A percentile compares a stretch with the other conserved stretches of the same genome.
These are phyloP conservation scores for Loxodes magnus DNA, from an alignment of 73 alveolate genomes.

Conservation along the genomic window DNA sequence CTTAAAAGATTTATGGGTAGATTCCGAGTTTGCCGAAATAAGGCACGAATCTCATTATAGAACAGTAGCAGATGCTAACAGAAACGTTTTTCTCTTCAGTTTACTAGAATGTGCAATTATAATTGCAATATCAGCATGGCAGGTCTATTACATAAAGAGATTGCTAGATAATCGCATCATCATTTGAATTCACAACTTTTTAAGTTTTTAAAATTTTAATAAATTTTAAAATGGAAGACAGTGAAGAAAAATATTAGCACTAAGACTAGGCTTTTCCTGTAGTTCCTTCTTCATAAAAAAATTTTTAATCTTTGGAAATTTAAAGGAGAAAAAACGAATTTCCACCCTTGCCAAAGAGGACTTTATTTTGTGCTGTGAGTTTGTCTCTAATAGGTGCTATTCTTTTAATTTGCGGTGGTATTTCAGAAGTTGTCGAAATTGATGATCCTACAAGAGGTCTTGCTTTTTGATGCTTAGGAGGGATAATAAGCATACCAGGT, in stretches of 20 bases:
- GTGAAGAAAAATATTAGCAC: too few relatives aligned
- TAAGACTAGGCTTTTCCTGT: too few relatives aligned
- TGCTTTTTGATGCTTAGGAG: constrained; percentile 10
- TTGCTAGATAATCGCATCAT: constrained; percentile 12
- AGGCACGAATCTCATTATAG: constrained; percentile 11
- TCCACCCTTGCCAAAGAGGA: constrained; percentile 2
- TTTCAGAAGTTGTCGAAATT: not conserved
- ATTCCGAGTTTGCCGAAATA: constrained; percentile 3
- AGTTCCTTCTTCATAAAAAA: too few relatives aligned
- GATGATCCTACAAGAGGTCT: constrained; percentile 12
- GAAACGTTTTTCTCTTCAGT: constrained; percentile 7
- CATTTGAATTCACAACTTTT: too few relatives aligned
- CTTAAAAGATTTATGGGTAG: constrained; percentile 7
- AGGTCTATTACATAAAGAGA: constrained; percentile 6
- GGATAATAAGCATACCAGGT: constrained; percentile 8
- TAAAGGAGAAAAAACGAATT: too few relatives aligned
- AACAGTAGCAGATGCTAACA: constrained; percentile 13
- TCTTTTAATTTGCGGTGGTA: not conserved
- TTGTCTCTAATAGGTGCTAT: not conserved
- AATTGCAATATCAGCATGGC: constrained; percentile 13
- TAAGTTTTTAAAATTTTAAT: too few relatives aligned
- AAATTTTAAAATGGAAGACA: too few relatives aligned
- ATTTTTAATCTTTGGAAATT: too few relatives aligned
- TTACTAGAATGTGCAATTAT: not conserved
- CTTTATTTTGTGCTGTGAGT: not conserved